Conservation (phyloP, 1,284 basidiomycete species). For the Cutaneotrichosporon sp. region DNA sequence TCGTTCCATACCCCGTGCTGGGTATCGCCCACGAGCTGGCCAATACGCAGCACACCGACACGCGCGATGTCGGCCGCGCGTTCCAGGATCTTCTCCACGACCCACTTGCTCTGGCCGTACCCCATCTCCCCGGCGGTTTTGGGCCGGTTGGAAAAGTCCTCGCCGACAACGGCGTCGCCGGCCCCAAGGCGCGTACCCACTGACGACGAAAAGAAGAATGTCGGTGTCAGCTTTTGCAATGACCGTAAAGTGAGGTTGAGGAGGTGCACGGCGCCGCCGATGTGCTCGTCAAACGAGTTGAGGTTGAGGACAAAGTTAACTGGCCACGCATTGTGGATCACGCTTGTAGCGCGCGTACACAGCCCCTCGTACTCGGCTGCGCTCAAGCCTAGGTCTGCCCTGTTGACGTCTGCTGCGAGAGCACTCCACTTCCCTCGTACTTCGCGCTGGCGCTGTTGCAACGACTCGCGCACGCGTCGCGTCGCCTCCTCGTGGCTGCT, state of each 20-base stretch:
- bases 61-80: constrained; percentile 20
- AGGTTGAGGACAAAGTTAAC: constrained; percentile 47
- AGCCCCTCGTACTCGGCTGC: constrained; percentile 48
- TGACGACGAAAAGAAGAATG: constrained; percentile 59
- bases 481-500: constrained; percentile 34
- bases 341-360: constrained; percentile 46
- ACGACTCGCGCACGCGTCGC: constrained; percentile 30
- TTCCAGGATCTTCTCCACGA: constrained; percentile 56
- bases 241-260: constrained; percentile 50
- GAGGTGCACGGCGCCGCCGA: constrained; percentile 55
- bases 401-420: constrained; percentile 51
- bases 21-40: constrained; percentile 56
- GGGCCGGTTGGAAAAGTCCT: constrained; percentile 33
- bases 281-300: constrained; percentile 54
- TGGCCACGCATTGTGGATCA: constrained; percentile 53
- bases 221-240: constrained; percentile 25
- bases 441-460: constrained; percentile 27
- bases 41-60: constrained; percentile 26
- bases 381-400: constrained; percentile 49
- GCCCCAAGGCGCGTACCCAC: constrained; percentile 49
- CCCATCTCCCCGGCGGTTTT: constrained; percentile 49
- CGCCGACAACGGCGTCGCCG: constrained; percentile 21
- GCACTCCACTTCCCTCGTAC: constrained; percentile 46
- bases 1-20: constrained; percentile 57
- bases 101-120: constrained; percentile 60